Conservation (phyloP, 1,139 yeast species). For the Yamadazyma buinensis region DNA sequence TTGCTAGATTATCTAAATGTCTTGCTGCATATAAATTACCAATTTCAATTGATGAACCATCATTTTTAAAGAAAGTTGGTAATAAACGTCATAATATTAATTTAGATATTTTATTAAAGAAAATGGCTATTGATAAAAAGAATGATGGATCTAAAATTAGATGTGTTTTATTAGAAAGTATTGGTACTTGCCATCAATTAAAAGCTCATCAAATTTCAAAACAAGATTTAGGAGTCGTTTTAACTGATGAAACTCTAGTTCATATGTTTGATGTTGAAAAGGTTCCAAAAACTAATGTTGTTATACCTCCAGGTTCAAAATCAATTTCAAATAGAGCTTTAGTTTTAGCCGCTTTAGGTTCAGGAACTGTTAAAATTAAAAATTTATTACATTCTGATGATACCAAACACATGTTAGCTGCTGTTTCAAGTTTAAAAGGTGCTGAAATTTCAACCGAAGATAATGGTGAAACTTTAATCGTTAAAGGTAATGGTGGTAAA, state of each 20-base stretch:
- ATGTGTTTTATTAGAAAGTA: constrained; percentile 75
- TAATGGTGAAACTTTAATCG: constrained; percentile 83
- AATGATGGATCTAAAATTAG: constrained; percentile 90
- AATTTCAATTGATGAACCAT: constrained; percentile 66
- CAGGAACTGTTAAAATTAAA: constrained; percentile 77
- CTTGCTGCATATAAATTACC: constrained; percentile 85
- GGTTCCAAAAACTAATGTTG: constrained; percentile 43
- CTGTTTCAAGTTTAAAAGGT: constrained; percentile 74
- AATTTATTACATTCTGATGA: constrained; percentile 93
- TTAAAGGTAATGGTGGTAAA: constrained; percentile 84
- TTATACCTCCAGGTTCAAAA: constrained; percentile 94
- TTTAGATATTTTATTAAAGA: constrained; percentile 64
- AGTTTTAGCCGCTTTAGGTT: constrained; percentile 85
- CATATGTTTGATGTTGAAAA: constrained; percentile 42
- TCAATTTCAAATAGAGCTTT: constrained; percentile 95
- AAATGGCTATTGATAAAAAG: constrained; percentile 95
- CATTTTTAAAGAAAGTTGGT: constrained; percentile 63
- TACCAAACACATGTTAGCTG: constrained; percentile 90
- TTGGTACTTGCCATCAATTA: constrained; percentile 86
- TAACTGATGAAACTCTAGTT: constrained; percentile 81
- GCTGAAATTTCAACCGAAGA: constrained; percentile 79
- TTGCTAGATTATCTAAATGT: constrained; percentile 82
- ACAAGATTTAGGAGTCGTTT: constrained; percentile 72
- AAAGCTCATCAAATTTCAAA: constrained; percentile 84
- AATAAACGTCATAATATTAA: constrained; percentile 60